These are phyloP conservation scores for Metarhizium anisopliae DNA, from an alignment of 2,329 filamentous ascomycete genomes.

Conservation along the genomic window DNA sequence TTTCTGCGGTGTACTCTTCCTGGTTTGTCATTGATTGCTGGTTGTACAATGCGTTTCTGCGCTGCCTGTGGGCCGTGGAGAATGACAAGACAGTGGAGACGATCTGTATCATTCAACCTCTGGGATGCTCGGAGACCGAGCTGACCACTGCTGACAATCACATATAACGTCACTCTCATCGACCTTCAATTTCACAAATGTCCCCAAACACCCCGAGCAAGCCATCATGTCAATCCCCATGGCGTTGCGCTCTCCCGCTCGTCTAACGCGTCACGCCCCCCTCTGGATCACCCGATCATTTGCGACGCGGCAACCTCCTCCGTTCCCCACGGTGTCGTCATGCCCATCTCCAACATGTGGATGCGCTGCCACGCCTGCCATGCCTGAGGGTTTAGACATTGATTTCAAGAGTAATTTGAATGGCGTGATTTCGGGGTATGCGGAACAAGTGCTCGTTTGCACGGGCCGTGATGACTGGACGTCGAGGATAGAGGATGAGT, in stretches of 20 bases:
- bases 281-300: conserved; percentile 6
- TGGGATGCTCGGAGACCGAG: conserved; percentile 15
- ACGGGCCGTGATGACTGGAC: conserved; percentile 76
- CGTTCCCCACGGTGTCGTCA: conserved; percentile 33
- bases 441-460: conserved; percentile 75
- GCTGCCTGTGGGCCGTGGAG: not conserved
- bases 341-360: conserved; percentile 72
- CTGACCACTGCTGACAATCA: conserved; percentile 3
- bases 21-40: too few species aligned
- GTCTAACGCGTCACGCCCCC: not conserved
- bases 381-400: conserved; percentile 63
- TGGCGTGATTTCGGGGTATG: conserved; percentile 69
- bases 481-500: conserved; percentile 77
- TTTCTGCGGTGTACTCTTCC: too few species aligned
- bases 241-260: not conserved
- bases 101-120: not conserved
- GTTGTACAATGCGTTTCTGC: too few species aligned
- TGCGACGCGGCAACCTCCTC: conserved; percentile 17
- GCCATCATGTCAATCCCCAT: conserved; percentile 4
- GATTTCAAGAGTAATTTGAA: conserved; percentile 62
- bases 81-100: not conserved
- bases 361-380: conserved; percentile 57
- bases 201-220: not conserved
- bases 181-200: not conserved
- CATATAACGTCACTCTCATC: not conserved